Evolutionary conservation across 352 stramenopile genomes (phyloP), one percentile per base, ranked within the genome.

Genomic region (Phytophthora idaei): DNA sequence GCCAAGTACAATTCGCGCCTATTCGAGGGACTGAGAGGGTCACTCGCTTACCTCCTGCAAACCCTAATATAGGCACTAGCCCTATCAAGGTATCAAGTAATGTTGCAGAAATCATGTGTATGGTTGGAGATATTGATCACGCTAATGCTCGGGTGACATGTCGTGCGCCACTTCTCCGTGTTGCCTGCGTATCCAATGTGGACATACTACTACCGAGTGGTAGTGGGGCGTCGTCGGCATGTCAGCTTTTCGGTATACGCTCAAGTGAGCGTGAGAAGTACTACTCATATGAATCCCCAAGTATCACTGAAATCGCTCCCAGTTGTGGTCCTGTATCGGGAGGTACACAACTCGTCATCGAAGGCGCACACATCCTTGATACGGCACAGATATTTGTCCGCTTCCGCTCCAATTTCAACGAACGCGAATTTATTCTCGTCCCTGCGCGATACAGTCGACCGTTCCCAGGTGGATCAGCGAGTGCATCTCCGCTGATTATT

Each of bases 371-470:
- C 41, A 70, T 92, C n/a, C 31, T 92, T 2, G 80, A 92, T 45
- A 92, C 84, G 0, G 84, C 82, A 0, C 84, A 92, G 46, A 87
- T 92, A 27, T 92, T 92, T 45, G 84, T 90, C n/a, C 79, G 84
- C 6, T 90, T 92, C 32, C 77, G 84, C 14, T 89, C 78, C 5
- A 81, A 52, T 41, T 42, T 75, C 0, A 90, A 90, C 32, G 84
- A 90, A 49, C 81, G 80, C 0, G 82, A 92, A 44, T 89, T 77
- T 50, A 68, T 89, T 3, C 60, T 92, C 11, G 73, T 90, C 9
- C 84, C 84, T 2, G 82, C 64, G 6, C 67, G 51, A 11, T 90
- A 85, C 58, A 90, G 80, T 62, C 74, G 77, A 1, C 71, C 64
- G 1, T 92, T 87, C 64, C 82, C 84, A 0, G 78, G 87, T 50